Evolutionary conservation across 192 early-diverging fungal genomes (phyloP).

Genomic region (Tieghemiomyces parasiticus): DNA sequence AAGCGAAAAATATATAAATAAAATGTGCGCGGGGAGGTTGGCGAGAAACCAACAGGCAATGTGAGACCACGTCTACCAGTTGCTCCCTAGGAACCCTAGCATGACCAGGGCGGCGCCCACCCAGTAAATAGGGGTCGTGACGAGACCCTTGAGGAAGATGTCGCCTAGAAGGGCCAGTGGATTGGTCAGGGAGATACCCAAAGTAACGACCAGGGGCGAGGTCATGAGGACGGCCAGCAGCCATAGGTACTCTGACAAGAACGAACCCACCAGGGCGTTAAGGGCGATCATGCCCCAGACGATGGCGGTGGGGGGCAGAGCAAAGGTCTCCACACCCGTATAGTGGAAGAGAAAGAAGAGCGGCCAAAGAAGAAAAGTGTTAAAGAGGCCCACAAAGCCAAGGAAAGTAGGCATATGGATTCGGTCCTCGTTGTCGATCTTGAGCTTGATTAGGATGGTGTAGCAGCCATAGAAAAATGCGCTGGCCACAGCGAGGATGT

Average conservation of each 20-base stretch:
- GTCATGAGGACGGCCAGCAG: slow-evolving; percentile 63
- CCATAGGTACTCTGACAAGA: slow-evolving; percentile 72
- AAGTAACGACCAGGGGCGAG: slow-evolving; percentile 63
- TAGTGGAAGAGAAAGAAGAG: slow-evolving; percentile 40
- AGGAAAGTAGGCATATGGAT: slow-evolving; percentile 62
- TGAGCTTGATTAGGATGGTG: slow-evolving; percentile 51
- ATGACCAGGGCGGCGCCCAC: slow-evolving; percentile 50
- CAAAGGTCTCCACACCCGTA: slow-evolving; percentile 45
- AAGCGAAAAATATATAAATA: neutral
- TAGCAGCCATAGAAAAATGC: slow-evolving; percentile 68
- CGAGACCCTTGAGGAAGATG: slow-evolving; percentile 42
- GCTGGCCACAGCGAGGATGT: slow-evolving; percentile 48
- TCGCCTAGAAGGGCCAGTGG: slow-evolving; percentile 56
- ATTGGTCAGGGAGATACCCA: slow-evolving; percentile 63
- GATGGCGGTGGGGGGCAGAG: slow-evolving; percentile 30
- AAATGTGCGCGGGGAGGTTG: neutral
- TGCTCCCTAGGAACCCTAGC: slow-evolving; percentile 50
- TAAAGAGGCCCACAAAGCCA: slow-evolving; percentile 63
- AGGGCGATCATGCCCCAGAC: slow-evolving; percentile 47
- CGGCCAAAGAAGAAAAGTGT: slow-evolving; percentile 50
- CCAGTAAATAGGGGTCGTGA: slow-evolving; percentile 34
- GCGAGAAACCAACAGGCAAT: neutral
- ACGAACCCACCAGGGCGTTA: slow-evolving; percentile 65
- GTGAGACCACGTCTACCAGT: slow-evolving; percentile 15
- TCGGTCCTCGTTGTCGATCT: slow-evolving; percentile 47